Evolutionary conservation across 1,284 basidiomycete genomes (phyloP), one percentile per base, ranked within the genome.

Genomic region (Cystobasidiaceae sp.): DNA sequence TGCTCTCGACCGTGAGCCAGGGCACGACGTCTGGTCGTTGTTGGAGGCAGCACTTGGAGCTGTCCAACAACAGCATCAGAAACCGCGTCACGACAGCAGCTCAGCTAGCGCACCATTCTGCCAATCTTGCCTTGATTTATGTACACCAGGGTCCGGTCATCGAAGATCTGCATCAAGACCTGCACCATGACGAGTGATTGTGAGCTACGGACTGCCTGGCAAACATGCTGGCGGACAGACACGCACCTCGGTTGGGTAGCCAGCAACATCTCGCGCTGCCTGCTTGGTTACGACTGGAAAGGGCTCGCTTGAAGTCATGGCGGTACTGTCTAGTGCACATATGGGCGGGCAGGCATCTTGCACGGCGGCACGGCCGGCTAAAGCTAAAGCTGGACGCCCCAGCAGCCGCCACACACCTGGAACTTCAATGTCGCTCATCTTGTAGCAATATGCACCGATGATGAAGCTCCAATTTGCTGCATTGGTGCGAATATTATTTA

Each of bases 1-100:
- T 52, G 19, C 6, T 61, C 59, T 28, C 30, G 32, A 5, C 45
- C 50, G 3, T 62, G 13, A 3, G 13, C 30, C 8, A 39, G 39
- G 27, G 32, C 27, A 39, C 61, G 25, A 21, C 48, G 61, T 25
- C 51, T 45, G 23, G 27, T 37, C 2, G 23, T 48, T 2, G 51
- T 55, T 30, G 61, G 61, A 46, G 61, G 61, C 21, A 52, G 46
- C 23, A 64, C 50, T 45, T 64, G 61, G 17, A 64, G n/a, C 61
- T 64, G 52, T 17, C 5, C 21, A 7, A 34, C 19, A 23, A 15
- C 30, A 1, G 9, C 7, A 13, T 41, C 52, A 25, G 17, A 2
- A 8, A 34, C 6, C 15, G 34, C n/a, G 5, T 21, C n/a, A 21
- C 25, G 33, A 17, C 37, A 25, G 25, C n/a, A 37, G 33, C 19